phyloP scores from a whole-genome alignment of 2,329 filamentous ascomycete species.

The Chaetothyriales sp. region DNA sequence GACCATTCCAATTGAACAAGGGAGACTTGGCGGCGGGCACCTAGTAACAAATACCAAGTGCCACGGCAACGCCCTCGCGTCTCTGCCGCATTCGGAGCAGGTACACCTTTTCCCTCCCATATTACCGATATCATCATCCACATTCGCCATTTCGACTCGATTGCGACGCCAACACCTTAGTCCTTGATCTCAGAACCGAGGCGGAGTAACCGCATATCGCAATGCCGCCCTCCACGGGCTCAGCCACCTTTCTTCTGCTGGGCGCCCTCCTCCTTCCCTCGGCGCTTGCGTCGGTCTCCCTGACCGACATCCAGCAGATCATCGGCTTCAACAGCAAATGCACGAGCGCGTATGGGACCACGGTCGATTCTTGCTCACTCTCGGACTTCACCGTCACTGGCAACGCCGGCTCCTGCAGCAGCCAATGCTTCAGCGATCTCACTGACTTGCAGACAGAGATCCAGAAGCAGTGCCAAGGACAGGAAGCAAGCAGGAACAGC shows the following conservation, averaged over 20 bases:
- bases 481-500: conserved; percentile 6
- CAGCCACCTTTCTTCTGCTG: neutral
- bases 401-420: conserved; percentile 7
- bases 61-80: neutral
- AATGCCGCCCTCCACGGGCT: neutral
- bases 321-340: conserved; percentile 11
- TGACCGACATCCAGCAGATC: conserved; percentile 12
- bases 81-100: neutral
- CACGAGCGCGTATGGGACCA: conserved; percentile 11
- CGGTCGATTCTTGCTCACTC: conserved; percentile 8
- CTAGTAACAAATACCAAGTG: neutral
- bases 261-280: conserved; percentile 8
- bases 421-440: conserved; percentile 5
- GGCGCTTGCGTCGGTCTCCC: conserved; percentile 9
- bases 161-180: neutral
- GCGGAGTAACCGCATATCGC: neutral
- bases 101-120: neutral
- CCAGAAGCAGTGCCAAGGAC: conserved; percentile 6
- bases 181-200: neutral
- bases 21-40: neutral
- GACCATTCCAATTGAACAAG: neutral
- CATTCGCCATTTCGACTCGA: neutral
- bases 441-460: conserved; percentile 4
- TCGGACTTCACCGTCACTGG: conserved; percentile 12
- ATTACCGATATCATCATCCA: neutral